These are phyloP conservation scores for Agrocybe praecox DNA, from an alignment of 768 basidiomycete genomes.

Conservation along the genomic window DNA sequence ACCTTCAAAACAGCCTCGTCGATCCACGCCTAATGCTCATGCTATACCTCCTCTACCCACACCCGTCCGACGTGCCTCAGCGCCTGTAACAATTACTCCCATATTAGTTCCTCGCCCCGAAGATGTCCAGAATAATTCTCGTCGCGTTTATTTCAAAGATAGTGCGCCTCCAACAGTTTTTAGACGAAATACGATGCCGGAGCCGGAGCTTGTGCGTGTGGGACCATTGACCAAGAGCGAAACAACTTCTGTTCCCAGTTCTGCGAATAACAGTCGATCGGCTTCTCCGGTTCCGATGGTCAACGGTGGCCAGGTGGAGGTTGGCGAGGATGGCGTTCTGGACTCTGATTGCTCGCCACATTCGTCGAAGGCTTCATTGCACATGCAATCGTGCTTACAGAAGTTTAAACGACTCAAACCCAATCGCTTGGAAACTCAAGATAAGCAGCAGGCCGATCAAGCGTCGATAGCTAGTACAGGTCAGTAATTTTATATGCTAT, in stretches of 20 bases:
- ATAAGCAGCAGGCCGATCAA: conserved; percentile 18
- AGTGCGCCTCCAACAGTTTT: conserved; percentile 11
- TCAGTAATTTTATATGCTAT: conserved; percentile 9
- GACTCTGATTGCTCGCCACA: conserved; percentile 26
- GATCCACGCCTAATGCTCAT: conserved; percentile 5
- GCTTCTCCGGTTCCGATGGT: conserved; percentile 9
- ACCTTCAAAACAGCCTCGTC: conserved; percentile 14
- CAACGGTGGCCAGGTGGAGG: conserved; percentile 13
- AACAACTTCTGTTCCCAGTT: conserved; percentile 5
- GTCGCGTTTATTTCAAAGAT: conserved; percentile 36
- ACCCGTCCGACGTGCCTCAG: conserved; percentile 22
- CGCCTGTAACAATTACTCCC: conserved; percentile 21
- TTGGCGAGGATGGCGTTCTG: background rate
- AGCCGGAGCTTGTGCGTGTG: conserved; percentile 5
- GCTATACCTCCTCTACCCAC: conserved; percentile 2
- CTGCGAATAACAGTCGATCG: conserved; percentile 15
- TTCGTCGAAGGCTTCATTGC: conserved; percentile 22
- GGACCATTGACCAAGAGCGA: background rate
- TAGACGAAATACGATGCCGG: conserved; percentile 24
- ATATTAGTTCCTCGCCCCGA: conserved; percentile 20
- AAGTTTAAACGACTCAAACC: conserved; percentile 25
- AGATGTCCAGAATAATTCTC: conserved; percentile 12
- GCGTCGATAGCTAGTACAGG: conserved; percentile 22
- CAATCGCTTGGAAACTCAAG: conserved; percentile 11
- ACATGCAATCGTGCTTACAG: conserved; percentile 21